A percentile compares a stretch with the other conserved stretches of the same genome.
Evolutionary conservation across 108 stramenopile species (phyloP).

Genomic region (Nitzschia sp.): DNA sequence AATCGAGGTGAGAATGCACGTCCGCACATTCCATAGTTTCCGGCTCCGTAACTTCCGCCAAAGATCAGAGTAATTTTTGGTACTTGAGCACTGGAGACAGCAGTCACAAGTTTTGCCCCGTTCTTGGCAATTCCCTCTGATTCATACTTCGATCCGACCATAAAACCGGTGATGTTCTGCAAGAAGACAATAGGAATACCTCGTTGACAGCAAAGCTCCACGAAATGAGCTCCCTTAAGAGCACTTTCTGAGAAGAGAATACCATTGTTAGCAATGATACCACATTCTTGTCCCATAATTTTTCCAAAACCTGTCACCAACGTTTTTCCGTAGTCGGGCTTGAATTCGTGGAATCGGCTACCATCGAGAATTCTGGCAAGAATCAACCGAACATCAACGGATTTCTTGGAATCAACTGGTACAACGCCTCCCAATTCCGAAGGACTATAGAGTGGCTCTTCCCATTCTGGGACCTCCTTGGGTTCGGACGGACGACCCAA

Average conservation of each 20-base stretch:
- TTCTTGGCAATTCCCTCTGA: constrained; percentile 97
- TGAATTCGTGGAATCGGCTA: constrained; percentile 97
- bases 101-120: constrained; percentile 94
- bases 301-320: constrained; percentile 95
- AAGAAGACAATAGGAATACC: constrained; percentile 93
- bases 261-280: constrained; percentile 98
- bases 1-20: constrained; percentile 93
- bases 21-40: constrained; percentile 67
- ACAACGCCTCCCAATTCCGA: constrained; percentile 89
- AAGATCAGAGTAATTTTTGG: constrained; percentile 96
- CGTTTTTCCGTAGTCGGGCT: constrained; percentile 91
- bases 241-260: constrained; percentile 92
- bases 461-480: constrained; percentile 31
- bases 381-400: constrained; percentile 94
- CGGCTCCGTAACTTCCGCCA: constrained; percentile 76
- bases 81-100: constrained; percentile 92
- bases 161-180: constrained; percentile 97
- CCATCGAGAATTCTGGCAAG: constrained; percentile 94
- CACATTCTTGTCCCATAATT: constrained; percentile 90
- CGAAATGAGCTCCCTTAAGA: constrained; percentile 95
- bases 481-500: constrained; percentile 42
- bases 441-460: constrained; percentile 89
- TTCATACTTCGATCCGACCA: constrained; percentile 96
- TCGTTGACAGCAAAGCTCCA: constrained; percentile 97
- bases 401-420: constrained; percentile 88